Evolutionary conservation across 345 rosid genomes (phyloP).

Genomic region (Linum tenue): DNA sequence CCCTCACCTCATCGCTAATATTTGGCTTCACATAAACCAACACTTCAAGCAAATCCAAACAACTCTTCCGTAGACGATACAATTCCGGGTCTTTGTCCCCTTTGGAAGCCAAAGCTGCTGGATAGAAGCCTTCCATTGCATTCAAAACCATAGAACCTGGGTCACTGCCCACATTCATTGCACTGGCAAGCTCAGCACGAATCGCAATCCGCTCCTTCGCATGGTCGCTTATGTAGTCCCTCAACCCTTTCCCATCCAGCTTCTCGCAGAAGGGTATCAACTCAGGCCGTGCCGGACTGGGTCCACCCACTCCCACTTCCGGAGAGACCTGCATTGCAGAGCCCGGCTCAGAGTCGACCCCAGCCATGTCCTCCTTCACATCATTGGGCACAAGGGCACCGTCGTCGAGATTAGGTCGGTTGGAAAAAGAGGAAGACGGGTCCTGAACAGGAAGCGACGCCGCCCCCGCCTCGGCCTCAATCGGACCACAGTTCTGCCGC

Average conservation of each 20-base stretch:
- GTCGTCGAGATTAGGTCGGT: background rate
- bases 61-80: constrained; percentile 29
- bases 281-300: background rate
- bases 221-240: constrained; percentile 28
- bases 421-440: background rate
- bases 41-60: constrained; percentile 45
- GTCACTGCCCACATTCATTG: constrained; percentile 34
- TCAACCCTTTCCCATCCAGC: constrained; percentile 52
- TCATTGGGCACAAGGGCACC: background rate
- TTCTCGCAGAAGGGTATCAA: constrained; percentile 26
- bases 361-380: too few species aligned
- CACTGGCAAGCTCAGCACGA: constrained; percentile 31
- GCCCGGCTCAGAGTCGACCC: too few species aligned
- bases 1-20: constrained; percentile 28
- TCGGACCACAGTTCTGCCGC: background rate
- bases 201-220: constrained; percentile 30
- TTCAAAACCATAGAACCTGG: constrained; percentile 51
- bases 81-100: constrained; percentile 19
- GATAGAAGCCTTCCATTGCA: constrained; percentile 45
- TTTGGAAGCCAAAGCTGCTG: constrained; percentile 1
- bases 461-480: background rate
- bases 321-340: background rate
- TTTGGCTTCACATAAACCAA: constrained; percentile 28
- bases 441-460: too few species aligned
- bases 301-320: background rate